Conservation (phyloP, 306 rosid species). For the Malus fusca region DNA sequence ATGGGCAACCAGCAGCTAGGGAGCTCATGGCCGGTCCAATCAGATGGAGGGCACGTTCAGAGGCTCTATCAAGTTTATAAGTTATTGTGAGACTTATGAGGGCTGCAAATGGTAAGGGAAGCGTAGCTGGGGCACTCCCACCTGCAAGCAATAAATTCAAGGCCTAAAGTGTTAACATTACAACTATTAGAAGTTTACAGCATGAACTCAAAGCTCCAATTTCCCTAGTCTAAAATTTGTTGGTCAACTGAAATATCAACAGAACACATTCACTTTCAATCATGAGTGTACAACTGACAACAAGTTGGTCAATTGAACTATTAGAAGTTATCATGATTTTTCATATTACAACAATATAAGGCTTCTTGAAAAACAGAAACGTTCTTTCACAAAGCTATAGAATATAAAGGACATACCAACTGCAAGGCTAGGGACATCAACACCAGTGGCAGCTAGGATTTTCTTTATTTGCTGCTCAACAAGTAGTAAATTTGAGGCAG, state of each 20-base stretch:
- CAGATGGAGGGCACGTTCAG: slow-evolving; percentile 51
- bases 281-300: not conserved
- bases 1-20: slow-evolving; percentile 76
- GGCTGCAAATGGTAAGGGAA: slow-evolving; percentile 97
- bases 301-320: not conserved
- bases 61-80: slow-evolving; percentile 65
- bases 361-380: not conserved
- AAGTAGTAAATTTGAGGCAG: slow-evolving; percentile 76
- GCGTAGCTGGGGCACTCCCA: slow-evolving; percentile 60
- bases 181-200: not conserved
- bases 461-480: slow-evolving; percentile 83
- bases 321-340: not conserved
- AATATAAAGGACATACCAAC: slow-evolving; percentile 47
- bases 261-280: not conserved
- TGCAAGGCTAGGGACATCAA: slow-evolving; percentile 87
- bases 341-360: not conserved
- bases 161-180: slow-evolving; percentile 16
- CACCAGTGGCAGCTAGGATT: slow-evolving; percentile 81
- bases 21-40: slow-evolving; percentile 61
- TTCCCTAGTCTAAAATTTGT: not conserved
- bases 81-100: slow-evolving; percentile 75
- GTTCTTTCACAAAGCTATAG: not conserved
- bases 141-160: slow-evolving; percentile 43
- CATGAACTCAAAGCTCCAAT: slow-evolving; percentile 1
- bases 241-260: not conserved